phyloP scores from a whole-genome alignment of 2,329 filamentous ascomycete genomes.

The Ophiostoma australiae region DNA sequence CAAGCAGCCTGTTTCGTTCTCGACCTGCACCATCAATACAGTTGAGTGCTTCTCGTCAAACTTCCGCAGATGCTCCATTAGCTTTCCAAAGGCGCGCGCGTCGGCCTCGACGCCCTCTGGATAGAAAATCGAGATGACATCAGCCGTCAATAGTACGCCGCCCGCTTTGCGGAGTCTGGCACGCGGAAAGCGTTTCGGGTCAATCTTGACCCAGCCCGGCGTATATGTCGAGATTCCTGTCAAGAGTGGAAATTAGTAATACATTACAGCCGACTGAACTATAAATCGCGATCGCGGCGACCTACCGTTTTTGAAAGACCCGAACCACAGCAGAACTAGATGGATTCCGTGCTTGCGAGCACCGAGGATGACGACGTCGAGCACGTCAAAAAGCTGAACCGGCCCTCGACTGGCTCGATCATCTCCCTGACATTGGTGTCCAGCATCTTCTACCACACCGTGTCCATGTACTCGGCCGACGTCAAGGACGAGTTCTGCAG shows the following conservation, averaged over 20 bases:
- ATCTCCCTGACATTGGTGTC: slow-evolving; percentile 33
- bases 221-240: slow-evolving; percentile 26
- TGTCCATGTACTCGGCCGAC: slow-evolving; percentile 30
- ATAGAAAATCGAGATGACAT: slow-evolving; percentile 33
- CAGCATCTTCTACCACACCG: slow-evolving; percentile 30
- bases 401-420: slow-evolving; percentile 33
- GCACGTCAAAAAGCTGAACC: slow-evolving; percentile 31
- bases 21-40: slow-evolving; percentile 54
- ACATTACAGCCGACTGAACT: not conserved
- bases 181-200: slow-evolving; percentile 31
- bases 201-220: slow-evolving; percentile 31
- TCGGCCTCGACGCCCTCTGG: slow-evolving; percentile 29
- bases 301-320: slow-evolving; percentile 31
- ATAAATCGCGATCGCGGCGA: slow-evolving; percentile 16
- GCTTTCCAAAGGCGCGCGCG: slow-evolving; percentile 31
- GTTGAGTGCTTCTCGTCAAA: slow-evolving; percentile 45
- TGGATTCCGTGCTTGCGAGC: slow-evolving; percentile 29
- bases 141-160: slow-evolving; percentile 29
- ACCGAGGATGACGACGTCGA: slow-evolving; percentile 30
- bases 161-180: slow-evolving; percentile 32
- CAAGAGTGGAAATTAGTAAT: not conserved
- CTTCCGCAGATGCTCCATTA: slow-evolving; percentile 37
- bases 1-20: slow-evolving; percentile 52
- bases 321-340: slow-evolving; percentile 32
- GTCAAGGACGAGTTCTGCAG: slow-evolving; percentile 34